Conservation (phyloP, 495 filamentous ascomycete genomes). For the Aspergillus bertholletiae region DNA sequence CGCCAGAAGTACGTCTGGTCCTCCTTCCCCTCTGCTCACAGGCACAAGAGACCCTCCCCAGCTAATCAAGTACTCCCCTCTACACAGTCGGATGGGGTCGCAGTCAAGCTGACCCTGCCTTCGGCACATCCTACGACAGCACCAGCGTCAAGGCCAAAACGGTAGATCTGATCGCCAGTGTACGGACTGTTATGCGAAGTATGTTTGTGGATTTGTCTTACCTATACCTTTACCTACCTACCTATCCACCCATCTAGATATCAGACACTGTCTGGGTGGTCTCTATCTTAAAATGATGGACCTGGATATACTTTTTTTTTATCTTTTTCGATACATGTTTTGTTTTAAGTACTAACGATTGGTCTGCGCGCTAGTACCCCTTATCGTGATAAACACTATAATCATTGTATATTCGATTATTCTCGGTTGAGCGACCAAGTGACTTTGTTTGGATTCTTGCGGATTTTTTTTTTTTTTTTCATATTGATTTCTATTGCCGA, state of each 20-base stretch:
- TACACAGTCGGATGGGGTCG: conserved; percentile 75
- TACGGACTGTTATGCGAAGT: conserved; percentile 94
- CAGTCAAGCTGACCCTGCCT: conserved; percentile 62
- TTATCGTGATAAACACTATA: conserved; percentile 87
- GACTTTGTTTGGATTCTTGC: neutral
- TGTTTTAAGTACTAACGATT: neutral
- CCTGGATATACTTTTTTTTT: too few relatives aligned
- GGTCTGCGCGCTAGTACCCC: conserved; percentile 61
- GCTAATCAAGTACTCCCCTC: conserved; percentile 5
- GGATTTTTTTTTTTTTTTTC: neutral
- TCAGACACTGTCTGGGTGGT: too few relatives aligned
- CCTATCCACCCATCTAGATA: too few relatives aligned
- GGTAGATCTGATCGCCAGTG: conserved; percentile 84
- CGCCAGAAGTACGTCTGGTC: conserved; percentile 70
- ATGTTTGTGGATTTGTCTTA: too few relatives aligned
- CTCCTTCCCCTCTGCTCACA: conserved; percentile 4
- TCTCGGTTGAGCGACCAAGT: conserved; percentile 60
- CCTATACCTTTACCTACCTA: too few relatives aligned
- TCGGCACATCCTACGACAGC: conserved; percentile 67
- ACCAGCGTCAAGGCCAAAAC: conserved; percentile 82
- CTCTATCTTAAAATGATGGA: too few relatives aligned
- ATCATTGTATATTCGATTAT: conserved; percentile 88
- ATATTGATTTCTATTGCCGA: too few relatives aligned
- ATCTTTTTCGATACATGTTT: too few relatives aligned
- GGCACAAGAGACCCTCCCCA: neutral